A percentile compares a stretch with the other conserved stretches of the same genome.
These are phyloP conservation scores for Aspergillus hortae DNA, from an alignment of 2,329 filamentous ascomycete genomes.

Conservation along the genomic window DNA sequence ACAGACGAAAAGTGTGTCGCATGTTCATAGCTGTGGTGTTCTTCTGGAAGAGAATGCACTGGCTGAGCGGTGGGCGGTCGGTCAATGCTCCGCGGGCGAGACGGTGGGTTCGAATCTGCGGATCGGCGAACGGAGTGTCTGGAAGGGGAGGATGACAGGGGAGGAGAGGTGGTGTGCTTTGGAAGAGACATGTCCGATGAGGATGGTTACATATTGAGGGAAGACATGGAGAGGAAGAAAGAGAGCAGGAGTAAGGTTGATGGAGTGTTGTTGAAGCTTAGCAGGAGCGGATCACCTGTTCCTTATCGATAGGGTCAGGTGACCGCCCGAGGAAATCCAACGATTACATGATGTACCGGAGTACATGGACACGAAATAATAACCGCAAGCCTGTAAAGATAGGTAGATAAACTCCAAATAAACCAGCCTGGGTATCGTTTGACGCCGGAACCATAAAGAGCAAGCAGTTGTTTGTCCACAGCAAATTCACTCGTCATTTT, in stretches of 20 bases:
- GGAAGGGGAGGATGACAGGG: constrained; percentile 28
- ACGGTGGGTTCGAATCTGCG: constrained; percentile 10
- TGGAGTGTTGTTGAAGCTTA: background rate
- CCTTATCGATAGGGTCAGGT: constrained; percentile 30
- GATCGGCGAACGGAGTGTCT: constrained; percentile 20
- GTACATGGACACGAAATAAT: background rate
- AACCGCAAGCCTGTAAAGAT: constrained; percentile 3
- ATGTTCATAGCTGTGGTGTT: constrained; percentile 11
- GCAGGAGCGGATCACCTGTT: constrained; percentile 9
- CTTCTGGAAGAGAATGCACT: constrained; percentile 5
- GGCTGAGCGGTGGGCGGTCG: constrained; percentile 14
- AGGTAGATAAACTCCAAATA: constrained; percentile 6
- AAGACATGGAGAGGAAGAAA: background rate
- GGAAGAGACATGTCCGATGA: constrained; percentile 33
- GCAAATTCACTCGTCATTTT: constrained; percentile 30
- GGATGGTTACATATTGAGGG: constrained; percentile 27
- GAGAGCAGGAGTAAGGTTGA: constrained; percentile 4
- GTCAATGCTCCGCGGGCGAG: constrained; percentile 21
- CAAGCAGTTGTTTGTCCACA: background rate
- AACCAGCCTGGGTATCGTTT: constrained; percentile 18
- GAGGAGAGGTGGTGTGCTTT: constrained; percentile 20
- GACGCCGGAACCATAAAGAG: constrained; percentile 1
- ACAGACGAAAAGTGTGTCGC: constrained; percentile 1
- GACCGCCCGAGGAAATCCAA: background rate
- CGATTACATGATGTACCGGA: background rate